These are phyloP conservation scores for Gymnopus androsaceus DNA, from an alignment of 1,284 basidiomycete genomes.

Conservation along the genomic window DNA sequence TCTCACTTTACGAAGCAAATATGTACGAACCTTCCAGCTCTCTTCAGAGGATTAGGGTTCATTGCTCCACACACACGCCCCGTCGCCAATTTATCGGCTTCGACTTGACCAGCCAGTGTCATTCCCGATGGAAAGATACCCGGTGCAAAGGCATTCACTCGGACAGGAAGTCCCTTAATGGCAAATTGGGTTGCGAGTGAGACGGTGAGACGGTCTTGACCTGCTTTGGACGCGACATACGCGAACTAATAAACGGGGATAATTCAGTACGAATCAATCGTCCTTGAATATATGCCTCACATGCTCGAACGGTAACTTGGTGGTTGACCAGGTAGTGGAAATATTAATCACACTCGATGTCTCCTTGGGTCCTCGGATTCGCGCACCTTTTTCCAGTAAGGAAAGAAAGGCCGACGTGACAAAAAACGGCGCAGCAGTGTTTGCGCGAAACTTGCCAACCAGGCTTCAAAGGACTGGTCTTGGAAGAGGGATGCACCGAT, in stretches of 20 bases:
- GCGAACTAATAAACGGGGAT: constrained; percentile 25
- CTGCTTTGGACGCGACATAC: constrained; percentile 36
- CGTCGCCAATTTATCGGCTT: constrained; percentile 2
- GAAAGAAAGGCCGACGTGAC: constrained; percentile 34
- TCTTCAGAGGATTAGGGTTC: constrained; percentile 21
- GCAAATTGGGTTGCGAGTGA: constrained; percentile 35
- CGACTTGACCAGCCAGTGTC: constrained; percentile 20
- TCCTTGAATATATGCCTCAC: not conserved
- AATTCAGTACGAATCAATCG: not conserved
- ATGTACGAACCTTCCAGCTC: constrained; percentile 21
- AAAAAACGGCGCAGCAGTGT: constrained; percentile 33
- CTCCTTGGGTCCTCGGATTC: constrained; percentile 21
- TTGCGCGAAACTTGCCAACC: constrained; percentile 27
- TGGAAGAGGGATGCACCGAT: constrained; percentile 25
- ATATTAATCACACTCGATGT: constrained; percentile 36
- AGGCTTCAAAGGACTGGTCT: constrained; percentile 27
- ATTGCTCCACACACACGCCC: constrained; percentile 12
- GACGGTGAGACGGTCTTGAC: constrained; percentile 31
- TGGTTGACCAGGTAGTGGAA: constrained; percentile 29
- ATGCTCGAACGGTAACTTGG: constrained; percentile 2
- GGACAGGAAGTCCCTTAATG: constrained; percentile 29
- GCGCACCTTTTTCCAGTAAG: constrained; percentile 30
- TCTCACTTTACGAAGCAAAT: constrained; percentile 26
- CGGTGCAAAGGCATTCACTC: constrained; percentile 34
- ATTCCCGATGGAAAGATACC: constrained; percentile 33